Evolutionary conservation across 371 early-diverging fungal genomes (phyloP), one percentile per base, ranked within the genome.

Genomic region (Funneliformis caledonium): DNA sequence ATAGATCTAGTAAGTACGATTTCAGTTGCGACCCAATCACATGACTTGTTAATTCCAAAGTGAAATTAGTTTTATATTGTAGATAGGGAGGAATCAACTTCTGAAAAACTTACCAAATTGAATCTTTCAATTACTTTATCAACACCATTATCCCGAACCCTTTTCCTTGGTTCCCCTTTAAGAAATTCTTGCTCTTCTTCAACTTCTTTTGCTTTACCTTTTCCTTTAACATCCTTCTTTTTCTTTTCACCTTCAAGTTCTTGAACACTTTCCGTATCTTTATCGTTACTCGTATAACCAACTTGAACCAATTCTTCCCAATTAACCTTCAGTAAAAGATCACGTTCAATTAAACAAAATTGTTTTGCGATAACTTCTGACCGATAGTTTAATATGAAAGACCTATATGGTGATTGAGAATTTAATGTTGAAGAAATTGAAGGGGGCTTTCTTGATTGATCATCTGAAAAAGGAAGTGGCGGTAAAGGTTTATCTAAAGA

Each of bases 251-350:
- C 16, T 14, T 16, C 52, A 52, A 14, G 12, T 16, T 52, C 56
- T 26, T 16, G 14, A 69, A n/a, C 45, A 69, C 45, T 45, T 14
- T 31, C 45, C 11, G 3, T 59, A 9, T 47, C 33, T 68, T 47
- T 42, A 45, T 61, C 80, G 70, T 9, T 70, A 76, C 43, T 68
- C 19, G 79, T 64, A 90, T 91, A 91, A 14, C 87, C 87, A 45
- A 89, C 87, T 61, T 90, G 88, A 0, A 92, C 88, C 67, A 93
- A 80, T 26, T 93, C 92, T 75, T 89, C 88, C 93, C 93, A 93
- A 48, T 85, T 85, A 16, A 92, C 86, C 19, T 85, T 85, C 6
- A 84, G 82, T 64, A 93, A 67, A 3, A 87, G 81, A 22, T 88
- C 86, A 8, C 86, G 86, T 82, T 93, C 93, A 65, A 92, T 87